Conservation (phyloP, 2,329 filamentous ascomycete genomes). For the Sclerotinia borealis region DNA sequence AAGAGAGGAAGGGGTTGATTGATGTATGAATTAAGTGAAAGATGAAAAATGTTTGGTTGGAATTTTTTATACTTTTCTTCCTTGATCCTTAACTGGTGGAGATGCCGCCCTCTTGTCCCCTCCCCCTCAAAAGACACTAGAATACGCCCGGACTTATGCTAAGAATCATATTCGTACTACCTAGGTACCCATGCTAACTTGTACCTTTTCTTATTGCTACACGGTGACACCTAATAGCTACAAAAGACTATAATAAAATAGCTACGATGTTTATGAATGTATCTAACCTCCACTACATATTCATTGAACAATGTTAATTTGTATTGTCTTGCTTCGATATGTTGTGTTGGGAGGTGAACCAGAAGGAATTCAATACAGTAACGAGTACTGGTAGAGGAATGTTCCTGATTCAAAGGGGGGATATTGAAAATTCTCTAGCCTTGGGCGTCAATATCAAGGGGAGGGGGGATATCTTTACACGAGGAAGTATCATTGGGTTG, state of each 20-base stretch:
- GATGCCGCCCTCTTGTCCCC: background rate
- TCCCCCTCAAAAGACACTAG: background rate
- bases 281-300: background rate
- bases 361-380: background rate
- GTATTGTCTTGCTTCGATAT: background rate
- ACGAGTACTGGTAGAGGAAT: background rate
- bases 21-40: background rate
- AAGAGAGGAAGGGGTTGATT: background rate
- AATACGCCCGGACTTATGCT: background rate
- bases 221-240: background rate
- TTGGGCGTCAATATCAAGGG: conserved; percentile 3
- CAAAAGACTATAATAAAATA: no score
- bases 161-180: background rate
- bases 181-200: no score
- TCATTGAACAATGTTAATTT: background rate
- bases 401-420: background rate
- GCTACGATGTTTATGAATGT: background rate
- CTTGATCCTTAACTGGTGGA: background rate
- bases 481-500: background rate
- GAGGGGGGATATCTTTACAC: background rate
- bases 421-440: background rate
- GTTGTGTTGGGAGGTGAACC: no score
- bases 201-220: background rate
- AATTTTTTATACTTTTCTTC: background rate
- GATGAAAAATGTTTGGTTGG: background rate